phyloP scores from a whole-genome alignment of 257 asterid genomes.

The Solanum pinnatisectum region DNA sequence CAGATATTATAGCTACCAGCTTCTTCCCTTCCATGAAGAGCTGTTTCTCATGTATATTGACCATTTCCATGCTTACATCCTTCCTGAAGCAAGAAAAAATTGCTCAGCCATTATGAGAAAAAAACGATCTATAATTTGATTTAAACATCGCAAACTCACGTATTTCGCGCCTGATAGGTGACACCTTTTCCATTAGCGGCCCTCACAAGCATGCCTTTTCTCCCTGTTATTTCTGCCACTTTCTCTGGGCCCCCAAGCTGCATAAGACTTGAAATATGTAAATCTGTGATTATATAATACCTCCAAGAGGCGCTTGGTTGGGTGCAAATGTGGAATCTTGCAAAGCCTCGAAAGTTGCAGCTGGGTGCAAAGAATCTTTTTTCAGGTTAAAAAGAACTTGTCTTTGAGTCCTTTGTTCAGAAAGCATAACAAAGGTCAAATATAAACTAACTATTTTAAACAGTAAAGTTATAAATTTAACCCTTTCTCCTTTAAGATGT shows the following conservation, averaged over 20 bases:
- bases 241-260: conserved; percentile 98
- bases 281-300: not conserved
- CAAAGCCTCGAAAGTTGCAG: not conserved
- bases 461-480: not conserved
- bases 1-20: conserved; percentile 86
- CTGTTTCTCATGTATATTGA: conserved; percentile 95
- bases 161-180: conserved; percentile 88
- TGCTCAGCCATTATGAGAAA: conserved; percentile 8
- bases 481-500: not conserved
- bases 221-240: conserved; percentile 96
- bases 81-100: conserved; percentile 42
- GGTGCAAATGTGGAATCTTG: not conserved
- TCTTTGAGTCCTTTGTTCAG: not conserved
- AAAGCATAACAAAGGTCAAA: not conserved
- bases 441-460: not conserved
- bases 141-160: conserved; percentile 51
- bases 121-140: not conserved
- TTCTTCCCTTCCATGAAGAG: conserved; percentile 93
- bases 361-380: not conserved
- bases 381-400: not conserved
- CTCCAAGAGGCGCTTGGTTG: not conserved
- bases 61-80: conserved; percentile 98
- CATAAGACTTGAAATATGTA: conserved; percentile 6
- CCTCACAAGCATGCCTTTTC: conserved; percentile 95
- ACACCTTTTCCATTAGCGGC: conserved; percentile 91